Evolutionary conservation across 345 rosid genomes (phyloP).

Genomic region (Lepidium africanum): DNA sequence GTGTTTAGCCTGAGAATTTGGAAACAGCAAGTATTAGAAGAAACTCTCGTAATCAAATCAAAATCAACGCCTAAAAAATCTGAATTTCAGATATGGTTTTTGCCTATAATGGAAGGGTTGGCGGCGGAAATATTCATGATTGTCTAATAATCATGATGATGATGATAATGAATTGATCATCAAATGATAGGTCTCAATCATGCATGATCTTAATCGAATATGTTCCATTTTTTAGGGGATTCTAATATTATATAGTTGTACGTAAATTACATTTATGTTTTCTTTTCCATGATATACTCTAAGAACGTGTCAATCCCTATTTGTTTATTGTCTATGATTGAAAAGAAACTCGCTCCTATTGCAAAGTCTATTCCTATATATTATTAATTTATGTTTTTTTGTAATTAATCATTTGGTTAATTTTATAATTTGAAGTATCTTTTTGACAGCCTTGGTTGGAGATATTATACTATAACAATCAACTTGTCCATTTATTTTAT

Average conservation of each 20-base stretch:
- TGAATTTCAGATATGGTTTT: slow-evolving; percentile 8
- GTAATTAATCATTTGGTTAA: slow-evolving; percentile 17
- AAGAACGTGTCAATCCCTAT: slow-evolving; percentile 16
- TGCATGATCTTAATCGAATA: slow-evolving; percentile 31
- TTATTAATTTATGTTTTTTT: slow-evolving; percentile 1
- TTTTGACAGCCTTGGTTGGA: slow-evolving; percentile 25
- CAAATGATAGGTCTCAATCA: slow-evolving; percentile 28
- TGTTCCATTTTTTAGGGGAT: slow-evolving; percentile 21
- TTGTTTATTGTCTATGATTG: slow-evolving; percentile 21
- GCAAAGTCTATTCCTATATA: slow-evolving; percentile 18
- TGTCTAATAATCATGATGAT: slow-evolving; percentile 18
- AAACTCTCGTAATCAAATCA: slow-evolving; percentile 8
- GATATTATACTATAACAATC: slow-evolving; percentile 17
- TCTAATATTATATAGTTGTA: slow-evolving; percentile 6
- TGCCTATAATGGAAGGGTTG: slow-evolving; percentile 21
- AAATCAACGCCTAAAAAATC: slow-evolving; percentile 3
- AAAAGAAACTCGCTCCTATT: slow-evolving; percentile 10
- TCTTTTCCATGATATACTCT: slow-evolving; percentile 25
- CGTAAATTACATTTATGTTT: slow-evolving; percentile 4
- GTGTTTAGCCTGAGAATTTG: neutral
- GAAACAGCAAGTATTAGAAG: neutral
- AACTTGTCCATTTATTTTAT: slow-evolving; percentile 16
- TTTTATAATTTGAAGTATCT: slow-evolving; percentile 20
- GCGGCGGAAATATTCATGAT: slow-evolving; percentile 28
- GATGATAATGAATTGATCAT: slow-evolving; percentile 13